Conservation (phyloP, 2,329 filamentous ascomycete species). For the Epichloe brachyelytri region DNA sequence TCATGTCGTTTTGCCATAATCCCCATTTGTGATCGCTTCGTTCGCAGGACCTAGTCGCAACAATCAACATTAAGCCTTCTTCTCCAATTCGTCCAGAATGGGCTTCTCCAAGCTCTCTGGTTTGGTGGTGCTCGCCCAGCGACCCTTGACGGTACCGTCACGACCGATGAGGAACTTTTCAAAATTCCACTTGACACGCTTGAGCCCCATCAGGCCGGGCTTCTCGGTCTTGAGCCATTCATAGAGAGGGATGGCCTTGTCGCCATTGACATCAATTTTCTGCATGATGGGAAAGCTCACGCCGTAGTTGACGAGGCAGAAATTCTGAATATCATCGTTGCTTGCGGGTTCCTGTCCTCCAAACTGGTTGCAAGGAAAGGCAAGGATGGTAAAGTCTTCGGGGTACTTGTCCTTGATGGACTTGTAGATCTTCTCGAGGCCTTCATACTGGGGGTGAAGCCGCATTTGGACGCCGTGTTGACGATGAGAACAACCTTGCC, state of each 20-base stretch:
- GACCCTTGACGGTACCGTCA: conserved; percentile 71
- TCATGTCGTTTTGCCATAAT: not conserved
- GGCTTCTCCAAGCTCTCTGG: conserved; percentile 65
- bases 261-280: conserved; percentile 91
- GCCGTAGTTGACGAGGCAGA: conserved; percentile 87
- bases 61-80: conserved; percentile 18
- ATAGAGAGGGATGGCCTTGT: conserved; percentile 51
- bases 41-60: too few relatives aligned
- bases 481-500: conserved; percentile 92
- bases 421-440: conserved; percentile 85
- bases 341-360: conserved; percentile 75
- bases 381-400: conserved; percentile 74
- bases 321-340: conserved; percentile 67
- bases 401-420: conserved; percentile 53
- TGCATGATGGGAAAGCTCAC: conserved; percentile 82
- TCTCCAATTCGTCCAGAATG: conserved; percentile 63
- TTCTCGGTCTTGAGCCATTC: conserved; percentile 61
- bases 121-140: conserved; percentile 83
- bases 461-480: conserved; percentile 98
- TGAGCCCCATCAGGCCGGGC: conserved; percentile 75
- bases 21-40: too few relatives aligned
- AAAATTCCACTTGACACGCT: conserved; percentile 98
- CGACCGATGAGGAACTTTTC: conserved; percentile 90
- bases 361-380: conserved; percentile 99
- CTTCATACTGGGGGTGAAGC: conserved; percentile 95